Percentiles rank a stretch among this genome's conserved stretches.
Conservation (phyloP, 495 filamentous ascomycete species). For the Neurospora cerealis region DNA sequence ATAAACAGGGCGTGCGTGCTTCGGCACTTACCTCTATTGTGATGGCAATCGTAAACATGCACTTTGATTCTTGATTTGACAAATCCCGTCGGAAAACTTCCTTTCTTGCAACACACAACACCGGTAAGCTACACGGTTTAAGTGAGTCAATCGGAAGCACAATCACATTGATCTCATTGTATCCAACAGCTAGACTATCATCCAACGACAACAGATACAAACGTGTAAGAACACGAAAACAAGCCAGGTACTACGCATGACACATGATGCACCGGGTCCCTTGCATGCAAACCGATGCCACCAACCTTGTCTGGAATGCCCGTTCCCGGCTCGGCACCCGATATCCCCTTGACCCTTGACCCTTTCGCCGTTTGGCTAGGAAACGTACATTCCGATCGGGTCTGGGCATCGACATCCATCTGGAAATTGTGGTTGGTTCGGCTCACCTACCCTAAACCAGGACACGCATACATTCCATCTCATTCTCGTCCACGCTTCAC, state of each 20-base stretch:
- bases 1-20: neutral
- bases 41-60: too few relatives aligned
- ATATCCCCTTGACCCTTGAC: neutral
- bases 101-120: too few relatives aligned
- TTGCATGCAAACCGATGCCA: neutral
- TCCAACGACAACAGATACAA: neutral
- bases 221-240: neutral
- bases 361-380: neutral
- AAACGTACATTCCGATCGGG: neutral
- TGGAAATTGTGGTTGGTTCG: neutral
- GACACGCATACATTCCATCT: neutral
- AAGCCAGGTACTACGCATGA: neutral
- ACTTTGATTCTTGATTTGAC: neutral
- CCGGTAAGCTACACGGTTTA: too few relatives aligned
- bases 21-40: neutral
- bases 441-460: neutral
- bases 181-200: neutral
- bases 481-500: neutral
- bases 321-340: neutral
- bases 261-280: neutral
- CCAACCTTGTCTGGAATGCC: neutral
- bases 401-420: neutral
- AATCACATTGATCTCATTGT: neutral
- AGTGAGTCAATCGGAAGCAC: neutral
- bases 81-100: too few relatives aligned